Evolutionary conservation across 1,284 basidiomycete genomes (phyloP).

Genomic region (Irpex sp.): DNA sequence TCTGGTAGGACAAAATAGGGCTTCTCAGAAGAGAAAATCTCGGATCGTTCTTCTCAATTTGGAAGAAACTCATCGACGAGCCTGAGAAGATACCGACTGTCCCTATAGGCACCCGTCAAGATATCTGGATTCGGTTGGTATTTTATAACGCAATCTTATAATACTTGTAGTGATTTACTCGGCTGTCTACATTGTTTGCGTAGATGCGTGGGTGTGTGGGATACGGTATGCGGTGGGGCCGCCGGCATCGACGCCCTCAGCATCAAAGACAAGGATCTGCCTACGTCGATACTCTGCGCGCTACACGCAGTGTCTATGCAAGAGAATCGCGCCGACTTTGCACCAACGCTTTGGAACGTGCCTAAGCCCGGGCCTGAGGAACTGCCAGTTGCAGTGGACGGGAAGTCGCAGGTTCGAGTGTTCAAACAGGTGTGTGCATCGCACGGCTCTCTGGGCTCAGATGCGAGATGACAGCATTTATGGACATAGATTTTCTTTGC

Average conservation of each 20-base stretch:
- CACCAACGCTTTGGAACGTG: constrained; percentile 23
- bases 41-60: constrained; percentile 19
- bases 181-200: neutral
- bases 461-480: neutral
- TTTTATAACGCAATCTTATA: neutral
- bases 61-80: constrained; percentile 14
- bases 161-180: neutral
- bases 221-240: constrained; percentile 25
- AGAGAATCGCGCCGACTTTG: constrained; percentile 25
- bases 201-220: constrained; percentile 27
- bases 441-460: too few species aligned
- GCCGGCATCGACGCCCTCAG: constrained; percentile 18
- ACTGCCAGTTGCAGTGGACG: neutral
- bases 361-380: neutral
- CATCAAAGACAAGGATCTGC: constrained; percentile 22
- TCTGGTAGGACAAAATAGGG: constrained; percentile 17
- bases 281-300: constrained; percentile 19
- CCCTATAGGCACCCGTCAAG: constrained; percentile 11
- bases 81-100: constrained; percentile 6
- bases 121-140: constrained; percentile 14
- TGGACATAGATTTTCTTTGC: constrained; percentile 2
- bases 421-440: neutral
- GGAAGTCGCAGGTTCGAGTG: neutral
- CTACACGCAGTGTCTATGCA: constrained; percentile 26
- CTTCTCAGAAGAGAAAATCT: constrained; percentile 13